Conservation (phyloP, 2,329 filamentous ascomycete genomes). For the Aspergillus novofumigatus region DNA sequence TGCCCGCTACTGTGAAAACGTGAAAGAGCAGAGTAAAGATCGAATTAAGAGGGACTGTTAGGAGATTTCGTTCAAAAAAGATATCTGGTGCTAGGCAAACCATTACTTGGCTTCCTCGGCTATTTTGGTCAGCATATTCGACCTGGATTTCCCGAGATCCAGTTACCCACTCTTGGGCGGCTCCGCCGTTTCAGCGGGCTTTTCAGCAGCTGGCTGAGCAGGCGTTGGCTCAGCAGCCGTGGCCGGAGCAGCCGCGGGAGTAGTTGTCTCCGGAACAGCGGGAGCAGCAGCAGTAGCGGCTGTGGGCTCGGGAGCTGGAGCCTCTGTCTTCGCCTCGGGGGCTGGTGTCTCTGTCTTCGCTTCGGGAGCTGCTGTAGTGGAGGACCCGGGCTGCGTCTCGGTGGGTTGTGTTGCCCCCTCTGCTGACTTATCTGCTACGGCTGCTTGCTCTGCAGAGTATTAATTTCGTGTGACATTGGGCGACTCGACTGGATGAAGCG, state of each 20-base stretch:
- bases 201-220: constrained; percentile 4
- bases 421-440: constrained; percentile 9
- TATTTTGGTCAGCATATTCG: constrained; percentile 4
- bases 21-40: neutral
- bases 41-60: neutral
- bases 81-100: neutral
- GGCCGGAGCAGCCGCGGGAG: constrained; percentile 1
- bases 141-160: neutral
- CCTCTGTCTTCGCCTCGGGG: constrained; percentile 8
- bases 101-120: constrained; percentile 4
- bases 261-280: constrained; percentile 5
- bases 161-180: constrained; percentile 8
- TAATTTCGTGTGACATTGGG: neutral
- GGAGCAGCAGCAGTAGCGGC: constrained; percentile 3
- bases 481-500: neutral
- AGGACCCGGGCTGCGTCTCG: constrained; percentile 8
- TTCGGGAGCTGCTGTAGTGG: constrained; percentile 8
- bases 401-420: constrained; percentile 5
- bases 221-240: constrained; percentile 3
- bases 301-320: neutral
- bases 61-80: neutral
- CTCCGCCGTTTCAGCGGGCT: constrained; percentile 11
- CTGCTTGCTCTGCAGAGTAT: constrained; percentile 1
- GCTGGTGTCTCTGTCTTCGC: neutral
- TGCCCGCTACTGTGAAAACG: constrained; percentile 3